Conservation (phyloP, 2,329 filamentous ascomycete species). For the Colletotrichum destructivum region DNA sequence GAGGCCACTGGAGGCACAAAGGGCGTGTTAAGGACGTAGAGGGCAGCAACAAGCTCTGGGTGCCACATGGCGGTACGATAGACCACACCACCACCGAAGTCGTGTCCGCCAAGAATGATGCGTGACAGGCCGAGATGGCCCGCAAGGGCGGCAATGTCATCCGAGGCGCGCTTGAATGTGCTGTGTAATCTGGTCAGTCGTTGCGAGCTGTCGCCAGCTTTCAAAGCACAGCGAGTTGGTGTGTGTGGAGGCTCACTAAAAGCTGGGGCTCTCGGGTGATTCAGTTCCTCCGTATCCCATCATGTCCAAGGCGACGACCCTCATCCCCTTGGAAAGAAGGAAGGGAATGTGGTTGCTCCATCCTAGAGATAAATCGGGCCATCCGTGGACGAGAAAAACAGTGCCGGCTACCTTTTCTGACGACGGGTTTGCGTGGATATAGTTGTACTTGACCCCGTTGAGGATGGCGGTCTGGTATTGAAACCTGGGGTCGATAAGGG, state of each 20-base stretch:
- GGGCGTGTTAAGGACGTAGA: conserved; percentile 83
- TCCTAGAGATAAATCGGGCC: conserved; percentile 80
- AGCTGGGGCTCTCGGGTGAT: conserved; percentile 62
- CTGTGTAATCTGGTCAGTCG: conserved; percentile 57
- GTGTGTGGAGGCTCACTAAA: conserved; percentile 18
- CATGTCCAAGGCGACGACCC: conserved; percentile 83
- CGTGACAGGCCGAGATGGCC: conserved; percentile 59
- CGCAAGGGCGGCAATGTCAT: conserved; percentile 80
- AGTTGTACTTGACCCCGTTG: conserved; percentile 74
- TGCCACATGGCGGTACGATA: conserved; percentile 80
- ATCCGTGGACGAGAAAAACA: conserved; percentile 73
- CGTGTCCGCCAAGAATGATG: conserved; percentile 86
- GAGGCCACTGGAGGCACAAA: conserved; percentile 67
- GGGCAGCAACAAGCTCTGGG: conserved; percentile 75
- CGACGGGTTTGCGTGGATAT: conserved; percentile 64
- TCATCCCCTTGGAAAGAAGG: conserved; percentile 75
- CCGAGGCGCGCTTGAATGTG: conserved; percentile 75
- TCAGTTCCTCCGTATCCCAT: conserved; percentile 83
- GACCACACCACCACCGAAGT: conserved; percentile 83
- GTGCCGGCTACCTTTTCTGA: conserved; percentile 54
- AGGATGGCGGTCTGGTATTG: conserved; percentile 29
- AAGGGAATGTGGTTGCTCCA: conserved; percentile 87
- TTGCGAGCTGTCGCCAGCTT: too few species aligned
- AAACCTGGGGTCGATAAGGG: neutral
- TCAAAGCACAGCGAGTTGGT: too few species aligned